phyloP scores from a whole-genome alignment of 2,329 filamentous ascomycete species.

The Pseudogymnoascus sp. region DNA sequence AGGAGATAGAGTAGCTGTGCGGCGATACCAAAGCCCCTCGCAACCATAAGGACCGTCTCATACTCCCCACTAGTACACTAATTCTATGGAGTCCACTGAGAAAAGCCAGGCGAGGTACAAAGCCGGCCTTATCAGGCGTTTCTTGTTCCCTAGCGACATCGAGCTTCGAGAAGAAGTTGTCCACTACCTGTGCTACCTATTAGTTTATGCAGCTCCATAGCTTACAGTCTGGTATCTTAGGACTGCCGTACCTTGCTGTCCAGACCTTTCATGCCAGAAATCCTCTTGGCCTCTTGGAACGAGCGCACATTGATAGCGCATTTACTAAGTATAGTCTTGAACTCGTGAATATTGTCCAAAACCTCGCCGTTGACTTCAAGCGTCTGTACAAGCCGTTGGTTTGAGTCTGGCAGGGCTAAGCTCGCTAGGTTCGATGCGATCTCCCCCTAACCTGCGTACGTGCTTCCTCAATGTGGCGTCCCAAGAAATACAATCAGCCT shows the following conservation, averaged over 20 bases:
- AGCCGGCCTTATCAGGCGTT: no score
- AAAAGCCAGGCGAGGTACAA: no score
- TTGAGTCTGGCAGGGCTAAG: conserved; percentile 29
- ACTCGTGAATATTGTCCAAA: conserved; percentile 34
- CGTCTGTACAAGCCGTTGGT: conserved; percentile 28
- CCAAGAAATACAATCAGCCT: not conserved
- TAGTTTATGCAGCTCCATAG: not conserved
- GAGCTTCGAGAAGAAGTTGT: not conserved
- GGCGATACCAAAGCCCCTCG: no score
- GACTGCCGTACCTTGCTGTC: conserved; percentile 31
- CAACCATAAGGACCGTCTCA: no score
- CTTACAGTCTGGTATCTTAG: not conserved
- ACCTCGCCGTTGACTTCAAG: conserved; percentile 32
- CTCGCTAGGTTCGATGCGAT: conserved; percentile 30
- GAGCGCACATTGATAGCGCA: conserved; percentile 31
- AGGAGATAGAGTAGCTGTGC: no score
- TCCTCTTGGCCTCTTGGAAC: conserved; percentile 32
- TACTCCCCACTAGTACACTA: no score
- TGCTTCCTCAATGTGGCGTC: not conserved
- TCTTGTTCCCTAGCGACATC: not conserved
- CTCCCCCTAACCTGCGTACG: not conserved
- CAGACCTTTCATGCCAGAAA: conserved; percentile 31
- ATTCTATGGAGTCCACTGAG: no score
- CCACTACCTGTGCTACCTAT: not conserved
- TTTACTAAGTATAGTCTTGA: conserved; percentile 24